Conservation (phyloP, 257 asterid genomes). For the Lithospermum erythrorhizon region DNA sequence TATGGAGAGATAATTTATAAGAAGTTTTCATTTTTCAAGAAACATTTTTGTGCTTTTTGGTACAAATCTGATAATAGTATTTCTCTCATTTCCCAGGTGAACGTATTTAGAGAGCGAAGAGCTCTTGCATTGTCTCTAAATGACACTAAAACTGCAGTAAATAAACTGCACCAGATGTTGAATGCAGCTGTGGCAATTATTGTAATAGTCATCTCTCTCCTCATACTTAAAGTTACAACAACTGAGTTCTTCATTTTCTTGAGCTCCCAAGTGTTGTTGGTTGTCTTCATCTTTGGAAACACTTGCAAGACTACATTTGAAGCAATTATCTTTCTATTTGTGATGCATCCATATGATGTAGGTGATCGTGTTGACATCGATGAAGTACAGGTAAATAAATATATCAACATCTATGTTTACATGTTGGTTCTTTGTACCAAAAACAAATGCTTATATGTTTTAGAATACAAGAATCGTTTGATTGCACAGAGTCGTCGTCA, state of each 20-base stretch:
- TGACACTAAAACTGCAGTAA: slow-evolving; percentile 91
- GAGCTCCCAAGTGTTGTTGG: slow-evolving; percentile 79
- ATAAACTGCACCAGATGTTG: slow-evolving; percentile 76
- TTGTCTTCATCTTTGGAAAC: slow-evolving; percentile 89
- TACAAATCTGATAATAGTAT: background rate
- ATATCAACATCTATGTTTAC: background rate
- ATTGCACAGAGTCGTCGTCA: background rate
- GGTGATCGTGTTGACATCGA: slow-evolving; percentile 93
- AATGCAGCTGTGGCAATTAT: slow-evolving; percentile 42
- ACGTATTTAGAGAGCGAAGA: slow-evolving; percentile 75
- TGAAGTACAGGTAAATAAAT: slow-evolving; percentile 52
- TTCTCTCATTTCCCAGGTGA: slow-evolving; percentile 35
- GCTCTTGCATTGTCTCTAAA: slow-evolving; percentile 85
- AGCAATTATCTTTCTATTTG: slow-evolving; percentile 81
- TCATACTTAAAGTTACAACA: slow-evolving; percentile 71
- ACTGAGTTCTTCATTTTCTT: slow-evolving; percentile 66
- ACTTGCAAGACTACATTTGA: slow-evolving; percentile 86
- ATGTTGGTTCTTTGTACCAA: no score
- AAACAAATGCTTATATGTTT: no score
- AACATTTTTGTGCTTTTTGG: background rate
- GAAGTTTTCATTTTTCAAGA: background rate
- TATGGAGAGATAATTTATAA: background rate
- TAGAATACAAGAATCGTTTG: background rate
- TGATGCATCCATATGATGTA: slow-evolving; percentile 94
- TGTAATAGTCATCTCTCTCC: slow-evolving; percentile 55